Base-by-base conservation (phyloP, 2,329 filamentous ascomycete genomes). In the Bipolaris cookei region DNA sequence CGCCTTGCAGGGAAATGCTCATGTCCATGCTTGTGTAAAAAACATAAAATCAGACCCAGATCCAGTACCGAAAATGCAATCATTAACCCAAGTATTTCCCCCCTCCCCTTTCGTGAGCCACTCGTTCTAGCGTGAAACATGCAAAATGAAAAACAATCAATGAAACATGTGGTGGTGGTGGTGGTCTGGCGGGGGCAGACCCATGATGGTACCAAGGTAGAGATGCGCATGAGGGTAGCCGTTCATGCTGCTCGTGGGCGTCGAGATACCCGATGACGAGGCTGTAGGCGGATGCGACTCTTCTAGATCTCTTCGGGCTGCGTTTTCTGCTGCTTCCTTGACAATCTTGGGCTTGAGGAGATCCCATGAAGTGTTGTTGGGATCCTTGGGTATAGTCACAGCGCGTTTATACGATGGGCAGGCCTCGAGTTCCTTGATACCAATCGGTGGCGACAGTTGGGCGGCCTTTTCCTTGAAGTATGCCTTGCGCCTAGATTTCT, bases 351-450 rank as follows among this genome's bases (percentile, higher is more conserved):
- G 73, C 46, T 68, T 73, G 46, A 76, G 65, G 39, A 72, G 69
- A 30, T 71, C 62, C 74, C 74, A 76, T 1, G 74, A 74, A 2
- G 66, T 69, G 56, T 67, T 73, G 56, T 72, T 75, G 13, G 74
- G 73, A 10, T 72, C 71, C 53, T 76, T 77, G 38, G 77, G 72
- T 20, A 78, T 78, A 16, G 73, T 71, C 32, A 79, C 64, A 18
- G 76, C 71, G 21, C 73, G 70, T 16, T 73, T 69, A 59, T 77
- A 80, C 1, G 76, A 75, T 1, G 73, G 67, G 54, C 79, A 79
- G 21, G 66, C 68, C 56, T 75, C 68, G 57, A 80, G 64, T 32
- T 75, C 68, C 13, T 64, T 63, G 38, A 63, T 32, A 25, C 51
- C 63, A 46, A 80, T 77, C 8, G 78, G 75, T 3, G 77, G 76